phyloP scores from a whole-genome alignment of 768 basidiomycete species.

The Lepiota venenata region DNA sequence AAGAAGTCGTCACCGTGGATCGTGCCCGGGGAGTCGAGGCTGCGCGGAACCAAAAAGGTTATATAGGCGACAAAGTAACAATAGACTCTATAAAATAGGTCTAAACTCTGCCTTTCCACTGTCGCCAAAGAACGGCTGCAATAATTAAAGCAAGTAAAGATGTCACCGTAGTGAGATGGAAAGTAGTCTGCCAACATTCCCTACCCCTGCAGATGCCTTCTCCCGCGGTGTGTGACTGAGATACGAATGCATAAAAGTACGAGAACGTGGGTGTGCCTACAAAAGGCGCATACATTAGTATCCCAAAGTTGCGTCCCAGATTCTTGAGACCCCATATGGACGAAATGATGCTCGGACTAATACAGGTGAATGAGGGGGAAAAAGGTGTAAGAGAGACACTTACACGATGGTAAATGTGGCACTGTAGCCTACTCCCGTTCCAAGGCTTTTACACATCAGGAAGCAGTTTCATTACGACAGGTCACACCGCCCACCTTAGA shows the following conservation, averaged over 20 bases:
- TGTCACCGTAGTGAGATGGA: conserved; percentile 44
- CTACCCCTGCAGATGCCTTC: conserved; percentile 51
- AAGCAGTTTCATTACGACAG: neutral
- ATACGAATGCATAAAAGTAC: conserved; percentile 73
- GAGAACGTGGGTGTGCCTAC: conserved; percentile 74
- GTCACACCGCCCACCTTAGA: conserved; percentile 51
- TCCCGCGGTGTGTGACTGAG: conserved; percentile 44
- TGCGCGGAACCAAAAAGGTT: no score
- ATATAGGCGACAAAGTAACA: no score
- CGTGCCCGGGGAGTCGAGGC: no score
- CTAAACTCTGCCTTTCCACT: conserved; percentile 59
- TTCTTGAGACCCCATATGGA: conserved; percentile 71
- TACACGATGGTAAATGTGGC: conserved; percentile 68
- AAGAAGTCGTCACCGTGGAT: no score
- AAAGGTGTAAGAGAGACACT: conserved; percentile 23
- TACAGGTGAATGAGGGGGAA: neutral
- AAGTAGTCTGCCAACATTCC: conserved; percentile 66
- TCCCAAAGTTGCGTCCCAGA: conserved; percentile 73
- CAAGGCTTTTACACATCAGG: conserved; percentile 37
- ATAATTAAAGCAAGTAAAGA: conserved; percentile 41
- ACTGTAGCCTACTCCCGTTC: conserved; percentile 70
- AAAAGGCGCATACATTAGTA: conserved; percentile 74
- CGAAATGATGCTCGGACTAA: conserved; percentile 67
- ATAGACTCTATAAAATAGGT: neutral
- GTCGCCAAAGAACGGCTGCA: conserved; percentile 53